These are phyloP conservation scores for Pseudocercospora vitis DNA, from an alignment of 2,329 filamentous ascomycete species.

Conservation along the genomic window DNA sequence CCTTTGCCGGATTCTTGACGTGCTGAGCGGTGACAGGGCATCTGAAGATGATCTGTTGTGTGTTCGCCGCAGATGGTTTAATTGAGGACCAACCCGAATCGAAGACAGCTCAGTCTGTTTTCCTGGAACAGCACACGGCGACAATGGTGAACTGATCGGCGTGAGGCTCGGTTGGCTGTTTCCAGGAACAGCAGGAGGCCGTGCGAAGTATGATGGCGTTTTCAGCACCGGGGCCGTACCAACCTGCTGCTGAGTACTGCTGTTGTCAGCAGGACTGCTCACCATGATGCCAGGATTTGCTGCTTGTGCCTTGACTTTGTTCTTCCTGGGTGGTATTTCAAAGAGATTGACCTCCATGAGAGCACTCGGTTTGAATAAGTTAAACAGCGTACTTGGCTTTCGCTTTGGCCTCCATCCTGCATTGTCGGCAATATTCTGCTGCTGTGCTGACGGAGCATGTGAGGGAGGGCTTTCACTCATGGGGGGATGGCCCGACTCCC, in stretches of 20 bases:
- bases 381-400: conserved; percentile 25
- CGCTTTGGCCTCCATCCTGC: conserved; percentile 11
- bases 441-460: not conserved
- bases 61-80: not conserved
- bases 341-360: conserved; percentile 17
- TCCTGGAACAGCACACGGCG: conserved; percentile 13
- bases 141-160: conserved; percentile 11
- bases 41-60: conserved; percentile 28
- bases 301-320: not conserved
- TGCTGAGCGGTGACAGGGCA: conserved; percentile 22
- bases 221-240: conserved; percentile 21
- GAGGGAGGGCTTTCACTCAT: not conserved
- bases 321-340: not conserved
- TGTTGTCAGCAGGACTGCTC: conserved; percentile 14
- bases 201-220: conserved; percentile 23
- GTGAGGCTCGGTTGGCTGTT: conserved; percentile 15
- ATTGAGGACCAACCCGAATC: not conserved
- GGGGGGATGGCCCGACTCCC: not conserved
- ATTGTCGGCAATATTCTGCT: not conserved
- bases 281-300: conserved; percentile 22
- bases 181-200: conserved; percentile 7
- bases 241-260: conserved; percentile 5
- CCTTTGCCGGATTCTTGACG: conserved; percentile 8
- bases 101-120: not conserved
- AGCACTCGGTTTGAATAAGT: conserved; percentile 21